Evolutionary conservation across 1,284 basidiomycete species (phyloP), one percentile per base, ranked within the genome.

Genomic region (Sanguinoderma infundibulare): DNA sequence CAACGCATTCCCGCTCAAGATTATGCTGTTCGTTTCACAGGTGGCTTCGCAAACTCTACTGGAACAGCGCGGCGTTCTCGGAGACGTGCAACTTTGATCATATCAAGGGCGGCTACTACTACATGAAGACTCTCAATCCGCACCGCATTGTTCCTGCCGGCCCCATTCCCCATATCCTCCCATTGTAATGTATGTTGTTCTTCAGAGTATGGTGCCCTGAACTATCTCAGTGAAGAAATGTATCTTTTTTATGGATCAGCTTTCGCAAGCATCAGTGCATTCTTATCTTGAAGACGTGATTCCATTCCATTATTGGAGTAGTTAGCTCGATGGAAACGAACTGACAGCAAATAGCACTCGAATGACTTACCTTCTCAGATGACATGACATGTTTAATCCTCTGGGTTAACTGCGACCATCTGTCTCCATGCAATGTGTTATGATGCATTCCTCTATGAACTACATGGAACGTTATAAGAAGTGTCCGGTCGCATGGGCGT

Each of bases 21-120:
- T 36, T 34, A 40, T 17, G 20, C 28, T 17, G 10, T 26, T 46
- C 6, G 24, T 14, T 20, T 12, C 56, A 1, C 51, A 89, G 87
- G 32, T 96, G 95, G 95, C 74, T 94, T 77, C 90, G 90, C 75
- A 89, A 91, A 70, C 79, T 98, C 39, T 98, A 98, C 80, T 98
- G 95, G 96, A 92, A 91, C 67, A 81, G 90, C 68, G 79, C 89
- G 0, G 94, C 94, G 1, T 99, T 99, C 87, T 90, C 91, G 75
- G 86, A 88, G 36, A 91, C 90, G 22, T 97, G 95, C 57, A 83
- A 95, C 75, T 98, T 98, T 75, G 87, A 89, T 50, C 92, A 95
- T 70, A 94, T 95, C 81, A 94, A 94, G 76, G 87, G 86, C 17
- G 90, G 93, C 72, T 96, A 96, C 75, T 95, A 89, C 69, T 91